These are phyloP conservation scores for Venturia asperata DNA, from an alignment of 2,329 filamentous ascomycete genomes.

Conservation along the genomic window DNA sequence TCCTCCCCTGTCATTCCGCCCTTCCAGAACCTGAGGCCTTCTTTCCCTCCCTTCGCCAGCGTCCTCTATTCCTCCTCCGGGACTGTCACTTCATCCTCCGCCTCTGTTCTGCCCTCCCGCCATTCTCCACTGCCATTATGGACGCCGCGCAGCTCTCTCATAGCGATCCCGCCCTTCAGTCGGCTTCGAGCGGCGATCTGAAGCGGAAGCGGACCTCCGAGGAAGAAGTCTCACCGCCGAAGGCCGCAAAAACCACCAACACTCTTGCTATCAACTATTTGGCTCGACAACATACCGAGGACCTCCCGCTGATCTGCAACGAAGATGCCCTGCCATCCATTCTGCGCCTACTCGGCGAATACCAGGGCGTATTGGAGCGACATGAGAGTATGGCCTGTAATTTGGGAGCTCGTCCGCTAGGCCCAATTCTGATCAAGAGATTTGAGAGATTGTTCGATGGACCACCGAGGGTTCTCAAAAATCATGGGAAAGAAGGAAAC, in stretches of 20 bases:
- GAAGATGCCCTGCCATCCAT: conserved; percentile 69
- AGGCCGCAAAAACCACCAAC: conserved; percentile 18
- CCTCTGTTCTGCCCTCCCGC: neutral
- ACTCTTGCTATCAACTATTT: conserved; percentile 60
- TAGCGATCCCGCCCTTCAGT: conserved; percentile 1
- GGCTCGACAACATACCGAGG: conserved; percentile 54
- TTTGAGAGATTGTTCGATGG: conserved; percentile 83
- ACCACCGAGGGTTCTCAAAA: conserved; percentile 61
- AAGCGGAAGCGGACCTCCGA: conserved; percentile 44
- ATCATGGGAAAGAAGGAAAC: conserved; percentile 52
- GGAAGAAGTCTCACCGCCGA: conserved; percentile 23
- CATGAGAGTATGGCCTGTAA: conserved; percentile 84
- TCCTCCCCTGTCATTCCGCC: conserved; percentile 16
- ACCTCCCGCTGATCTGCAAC: conserved; percentile 54
- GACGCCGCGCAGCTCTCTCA: conserved; percentile 12
- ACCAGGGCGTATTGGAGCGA: conserved; percentile 76
- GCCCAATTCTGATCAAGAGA: conserved; percentile 74
- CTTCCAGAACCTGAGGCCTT: conserved; percentile 24
- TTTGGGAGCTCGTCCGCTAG: conserved; percentile 73
- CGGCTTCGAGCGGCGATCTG: conserved; percentile 20
- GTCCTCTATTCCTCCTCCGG: neutral
- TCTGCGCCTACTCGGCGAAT: conserved; percentile 65
- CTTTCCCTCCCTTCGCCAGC: conserved; percentile 4
- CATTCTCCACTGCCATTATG: conserved; percentile 13
- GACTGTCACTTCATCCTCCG: neutral